Evolutionary conservation across 257 asterid genomes (phyloP), one percentile per base, ranked within the genome.

Genomic region (Echium plantagineum): DNA sequence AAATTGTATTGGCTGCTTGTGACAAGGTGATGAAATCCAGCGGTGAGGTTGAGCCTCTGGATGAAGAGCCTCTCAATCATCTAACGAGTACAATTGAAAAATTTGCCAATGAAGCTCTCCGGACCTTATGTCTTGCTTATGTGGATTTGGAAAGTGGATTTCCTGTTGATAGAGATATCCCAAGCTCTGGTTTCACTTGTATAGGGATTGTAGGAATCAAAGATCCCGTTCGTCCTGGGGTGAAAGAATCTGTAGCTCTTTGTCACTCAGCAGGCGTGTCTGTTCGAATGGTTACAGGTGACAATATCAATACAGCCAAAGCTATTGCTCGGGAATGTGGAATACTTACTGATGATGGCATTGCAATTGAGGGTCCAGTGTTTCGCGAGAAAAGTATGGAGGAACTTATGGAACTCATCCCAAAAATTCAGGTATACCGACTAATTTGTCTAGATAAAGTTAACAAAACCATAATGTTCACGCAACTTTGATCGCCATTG

Each of bases 321-420:
- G 96, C 97, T 42, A 90, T 90, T 61, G 98, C 98, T 61, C 78
- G 81, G 67, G 98, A 90, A 80, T 90, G 98, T 71, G 96, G 98
- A 59, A 90, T 90, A 70, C 84, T 90, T 56, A 87, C 98, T 12
- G 89, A 90, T 35, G 96, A 82, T 59, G 98, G 96, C 48, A 71
- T 90, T 22, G 96, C 95, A 31, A 87, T 90, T 47, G 98, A 90
- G 76, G 98, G 98, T 63, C 91, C 96, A 1, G 97, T 74, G 16
- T 87, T 90, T 60, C 80, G 96, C 2, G 91, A 80, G 72, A 90
- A 78, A 80, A 85, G 85, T 58, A 70, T 70, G 79, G 84, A 87
- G 69, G 96, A 90, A 72, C 67, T 85, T 79, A 82, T 62, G 17
- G 75, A 78, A 62, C 56, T 90, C 51, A 78, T 90, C 59, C 98